Evolutionary conservation across 2,329 filamentous ascomycete species (phyloP).

Genomic region (Aspergillus ochraceoroseus): DNA sequence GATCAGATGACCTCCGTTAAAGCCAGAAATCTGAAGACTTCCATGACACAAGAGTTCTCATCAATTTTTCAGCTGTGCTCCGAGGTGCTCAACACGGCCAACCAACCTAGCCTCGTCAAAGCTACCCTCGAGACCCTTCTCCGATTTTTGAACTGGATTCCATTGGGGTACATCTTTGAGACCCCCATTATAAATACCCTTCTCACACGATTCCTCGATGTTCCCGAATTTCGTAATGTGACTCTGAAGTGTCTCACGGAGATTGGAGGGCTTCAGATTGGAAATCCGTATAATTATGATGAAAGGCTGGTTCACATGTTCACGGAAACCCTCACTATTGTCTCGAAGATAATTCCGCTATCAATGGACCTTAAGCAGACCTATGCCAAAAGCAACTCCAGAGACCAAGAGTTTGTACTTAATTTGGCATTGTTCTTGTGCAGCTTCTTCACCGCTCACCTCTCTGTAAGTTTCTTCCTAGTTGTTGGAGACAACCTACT

Average conservation of each 20-base stretch:
- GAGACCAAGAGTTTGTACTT: conserved; percentile 95
- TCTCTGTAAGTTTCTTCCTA: conserved; percentile 56
- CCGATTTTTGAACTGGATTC: conserved; percentile 98
- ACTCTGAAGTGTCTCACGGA: conserved; percentile 96
- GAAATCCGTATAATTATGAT: conserved; percentile 70
- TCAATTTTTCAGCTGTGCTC: conserved; percentile 97
- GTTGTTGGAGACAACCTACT: neutral
- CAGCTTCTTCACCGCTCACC: conserved; percentile 93
- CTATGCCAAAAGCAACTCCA: conserved; percentile 84
- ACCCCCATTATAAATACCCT: conserved; percentile 93
- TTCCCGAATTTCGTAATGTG: conserved; percentile 92
- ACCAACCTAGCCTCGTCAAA: conserved; percentile 82
- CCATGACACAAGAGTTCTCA: conserved; percentile 98
- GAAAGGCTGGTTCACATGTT: conserved; percentile 98
- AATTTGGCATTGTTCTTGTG: conserved; percentile 93
- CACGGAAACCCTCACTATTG: conserved; percentile 87
- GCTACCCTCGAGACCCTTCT: conserved; percentile 94
- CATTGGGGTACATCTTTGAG: conserved; percentile 97
- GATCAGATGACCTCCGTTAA: conserved; percentile 99
- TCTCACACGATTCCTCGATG: conserved; percentile 83
- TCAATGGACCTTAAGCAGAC: conserved; percentile 85
- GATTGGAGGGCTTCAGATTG: conserved; percentile 88
- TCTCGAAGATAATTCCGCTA: conserved; percentile 88
- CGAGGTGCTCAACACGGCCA: conserved; percentile 86
- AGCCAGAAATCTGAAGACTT: conserved; percentile 92